Base-by-base conservation (phyloP, 1,139 yeast genomes). In the Kurtzmaniella quercitrusa region DNA sequence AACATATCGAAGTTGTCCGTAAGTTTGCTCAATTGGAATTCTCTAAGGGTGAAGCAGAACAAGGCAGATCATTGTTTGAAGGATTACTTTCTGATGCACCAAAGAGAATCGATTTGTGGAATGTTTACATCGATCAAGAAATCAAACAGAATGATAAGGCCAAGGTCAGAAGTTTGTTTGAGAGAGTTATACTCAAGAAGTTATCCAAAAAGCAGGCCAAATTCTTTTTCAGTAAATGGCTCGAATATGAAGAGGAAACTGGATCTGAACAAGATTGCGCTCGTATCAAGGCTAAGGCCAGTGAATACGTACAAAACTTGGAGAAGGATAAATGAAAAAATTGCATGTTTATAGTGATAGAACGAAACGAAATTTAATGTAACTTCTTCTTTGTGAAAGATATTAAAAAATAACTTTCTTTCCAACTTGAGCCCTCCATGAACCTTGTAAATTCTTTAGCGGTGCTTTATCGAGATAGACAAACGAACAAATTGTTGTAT, bases 211-310 rank as follows among this genome's bases (percentile, higher is more conserved):
- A 91, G 63, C 97, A 90, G 67, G 97, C 96, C 54, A 90, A 88
- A 66, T 89, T 88, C 70, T 88, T 93, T 77, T 91, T 90, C 70
- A 87, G 83, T 57, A 93, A 93, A 60, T 91, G 98, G 98, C 77
- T 89, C 49, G 70, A 76, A 17, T 86, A 71, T 58, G 97, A 90
- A 66, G 91, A 85, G 58, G 76, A 75, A 47, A 62, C 71, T 48
- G 82, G 79, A 16, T 94, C 88, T 58, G 79, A 73, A 45, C 85
- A 82, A 66, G 79, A 84, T 50, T 77, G 81, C 48, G 94, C 88
- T 51, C 83, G 86, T 51, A 96, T 91, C 47, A 91, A 89, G 72
- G 90, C 95, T 25, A 86, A 85, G 69, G 98, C 98, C 33, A 79
- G 84, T 38, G 95, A 88, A 57, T 90, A 77, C 57, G 94, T 68